phyloP scores from a whole-genome alignment of 140 eudicot species.

The Stevia rebaudiana region DNA sequence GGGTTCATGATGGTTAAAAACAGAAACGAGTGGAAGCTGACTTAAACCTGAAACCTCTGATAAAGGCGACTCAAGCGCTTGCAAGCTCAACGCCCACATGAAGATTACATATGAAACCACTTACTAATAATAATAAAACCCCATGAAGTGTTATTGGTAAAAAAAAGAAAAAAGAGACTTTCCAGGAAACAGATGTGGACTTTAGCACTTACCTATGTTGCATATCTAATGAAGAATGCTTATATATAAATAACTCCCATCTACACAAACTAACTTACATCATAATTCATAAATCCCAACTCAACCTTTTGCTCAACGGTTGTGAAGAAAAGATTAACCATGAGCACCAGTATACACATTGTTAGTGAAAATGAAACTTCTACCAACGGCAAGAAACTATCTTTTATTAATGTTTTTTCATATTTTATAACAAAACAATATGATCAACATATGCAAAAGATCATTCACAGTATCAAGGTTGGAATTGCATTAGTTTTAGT shows the following conservation, averaged over 20 bases:
- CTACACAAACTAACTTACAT: constrained; percentile 15
- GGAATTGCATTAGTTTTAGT: constrained; percentile 70
- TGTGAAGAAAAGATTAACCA: constrained; percentile 26
- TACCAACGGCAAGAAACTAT: constrained; percentile 33
- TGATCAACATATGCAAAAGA: constrained; percentile 23
- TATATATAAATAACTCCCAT: constrained; percentile 28
- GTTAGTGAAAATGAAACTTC: constrained; percentile 25
- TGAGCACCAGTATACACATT: constrained; percentile 43
- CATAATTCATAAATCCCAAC: constrained; percentile 3
- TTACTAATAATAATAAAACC: constrained; percentile 16
- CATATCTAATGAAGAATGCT: constrained; percentile 6
- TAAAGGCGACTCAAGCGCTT: too few species aligned
- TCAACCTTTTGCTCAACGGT: too few species aligned
- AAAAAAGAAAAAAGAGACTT: constrained; percentile 4
- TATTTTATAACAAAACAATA: constrained; percentile 24
- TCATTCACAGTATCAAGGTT: constrained; percentile 65
- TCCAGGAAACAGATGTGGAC: constrained; percentile 23
- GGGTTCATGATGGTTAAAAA: too few species aligned
- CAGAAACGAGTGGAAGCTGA: too few species aligned
- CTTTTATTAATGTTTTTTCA: constrained; percentile 24
- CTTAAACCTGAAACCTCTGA: too few species aligned
- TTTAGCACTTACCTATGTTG: constrained; percentile 25
- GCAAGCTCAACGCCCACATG: too few species aligned
- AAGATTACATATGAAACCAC: constrained; percentile 24
- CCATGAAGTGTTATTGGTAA: constrained; percentile 22